These are phyloP conservation scores for Trichoderma cornu-damae DNA, from an alignment of 2,329 filamentous ascomycete genomes.

Conservation along the genomic window DNA sequence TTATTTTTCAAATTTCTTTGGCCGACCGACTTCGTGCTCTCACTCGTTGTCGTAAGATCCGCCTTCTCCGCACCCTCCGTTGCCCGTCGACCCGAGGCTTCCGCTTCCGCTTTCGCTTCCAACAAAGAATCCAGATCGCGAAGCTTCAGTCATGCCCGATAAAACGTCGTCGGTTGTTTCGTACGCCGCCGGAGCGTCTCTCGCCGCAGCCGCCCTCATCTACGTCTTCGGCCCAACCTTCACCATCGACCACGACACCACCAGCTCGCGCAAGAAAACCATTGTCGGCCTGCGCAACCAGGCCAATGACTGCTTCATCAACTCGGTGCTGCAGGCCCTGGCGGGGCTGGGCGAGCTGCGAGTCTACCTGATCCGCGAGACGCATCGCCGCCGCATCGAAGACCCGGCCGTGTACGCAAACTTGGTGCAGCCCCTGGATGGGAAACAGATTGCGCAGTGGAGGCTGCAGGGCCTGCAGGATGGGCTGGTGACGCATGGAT, in stretches of 20 bases:
- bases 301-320: conserved; percentile 96
- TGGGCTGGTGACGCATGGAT: conserved; percentile 74
- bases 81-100: conserved; percentile 11
- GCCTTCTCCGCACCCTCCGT: conserved; percentile 1
- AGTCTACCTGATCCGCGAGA: conserved; percentile 86
- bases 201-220: conserved; percentile 89
- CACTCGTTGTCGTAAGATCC: neutral
- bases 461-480: conserved; percentile 66
- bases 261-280: conserved; percentile 66
- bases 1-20: neutral
- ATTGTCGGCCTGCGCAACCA: conserved; percentile 86
- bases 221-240: conserved; percentile 99
- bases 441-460: conserved; percentile 48
- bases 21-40: neutral
- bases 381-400: conserved; percentile 76
- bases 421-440: conserved; percentile 46
- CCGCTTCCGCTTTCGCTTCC: neutral
- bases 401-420: conserved; percentile 68
- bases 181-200: conserved; percentile 91
- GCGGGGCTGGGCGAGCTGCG: conserved; percentile 86
- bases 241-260: conserved; percentile 79
- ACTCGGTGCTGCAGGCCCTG: conserved; percentile 88
- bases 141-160: conserved; percentile 31
- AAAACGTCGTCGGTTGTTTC: conserved; percentile 53
- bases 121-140: neutral